Conservation (phyloP, 345 rosid species). For the Ceriops decandra region DNA sequence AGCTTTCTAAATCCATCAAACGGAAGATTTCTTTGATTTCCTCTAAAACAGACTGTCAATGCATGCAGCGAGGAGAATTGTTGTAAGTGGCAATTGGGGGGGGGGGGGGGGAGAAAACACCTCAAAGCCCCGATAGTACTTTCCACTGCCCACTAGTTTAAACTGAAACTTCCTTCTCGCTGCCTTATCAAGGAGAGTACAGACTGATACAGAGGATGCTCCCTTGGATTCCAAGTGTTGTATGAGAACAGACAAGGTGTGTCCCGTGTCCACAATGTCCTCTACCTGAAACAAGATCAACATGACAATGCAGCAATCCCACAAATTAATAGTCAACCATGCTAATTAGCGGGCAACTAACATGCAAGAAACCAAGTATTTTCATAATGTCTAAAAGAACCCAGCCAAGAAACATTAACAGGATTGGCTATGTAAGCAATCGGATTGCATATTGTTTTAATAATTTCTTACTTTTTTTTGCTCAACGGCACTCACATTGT, state of each 20-base stretch:
- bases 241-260: constrained; percentile 61
- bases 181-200: constrained; percentile 76
- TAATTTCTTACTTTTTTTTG: too few species aligned
- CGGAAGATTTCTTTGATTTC: background rate
- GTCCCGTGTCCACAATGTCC: constrained; percentile 91
- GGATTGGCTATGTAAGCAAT: too few species aligned
- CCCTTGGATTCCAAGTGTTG: constrained; percentile 53
- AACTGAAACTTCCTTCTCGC: constrained; percentile 60
- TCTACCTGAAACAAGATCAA: constrained; percentile 54
- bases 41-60: background rate
- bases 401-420: too few species aligned
- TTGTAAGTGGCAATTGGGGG: background rate
- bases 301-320: background rate
- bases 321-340: background rate
- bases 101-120: constrained; percentile 27
- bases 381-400: too few species aligned
- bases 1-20: background rate
- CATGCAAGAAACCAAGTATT: background rate
- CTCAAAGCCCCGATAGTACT: constrained; percentile 78
- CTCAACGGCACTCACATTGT: too few species aligned
- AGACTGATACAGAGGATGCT: constrained; percentile 76
- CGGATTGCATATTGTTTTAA: too few species aligned
- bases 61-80: background rate
- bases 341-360: background rate
- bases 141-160: constrained; percentile 69